These are phyloP conservation scores for Tolypocladium capitatum DNA, from an alignment of 2,329 filamentous ascomycete species.

Conservation along the genomic window DNA sequence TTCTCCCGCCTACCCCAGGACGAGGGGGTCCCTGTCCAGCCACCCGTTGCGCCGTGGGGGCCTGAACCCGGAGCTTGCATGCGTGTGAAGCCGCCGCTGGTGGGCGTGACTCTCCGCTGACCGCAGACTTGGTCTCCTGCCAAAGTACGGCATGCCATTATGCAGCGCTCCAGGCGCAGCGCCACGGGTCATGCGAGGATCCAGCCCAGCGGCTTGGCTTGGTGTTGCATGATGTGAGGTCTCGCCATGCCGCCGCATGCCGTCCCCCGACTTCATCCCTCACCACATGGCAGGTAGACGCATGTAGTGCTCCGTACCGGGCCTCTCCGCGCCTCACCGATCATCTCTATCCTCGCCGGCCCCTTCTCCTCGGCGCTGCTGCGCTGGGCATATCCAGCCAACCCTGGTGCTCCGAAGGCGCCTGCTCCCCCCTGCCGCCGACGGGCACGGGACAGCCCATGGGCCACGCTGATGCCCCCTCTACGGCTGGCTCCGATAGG, in stretches of 20 bases:
- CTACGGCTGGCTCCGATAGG: background rate
- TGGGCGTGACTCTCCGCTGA: background rate
- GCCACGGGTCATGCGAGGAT: background rate
- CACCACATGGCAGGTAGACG: background rate
- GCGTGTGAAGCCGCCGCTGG: background rate
- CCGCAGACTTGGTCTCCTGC: background rate
- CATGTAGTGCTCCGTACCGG: background rate
- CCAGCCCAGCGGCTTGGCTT: slow-evolving; percentile 3
- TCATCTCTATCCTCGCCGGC: background rate
- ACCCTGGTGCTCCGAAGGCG: background rate
- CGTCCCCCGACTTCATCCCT: background rate
- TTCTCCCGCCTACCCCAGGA: background rate
- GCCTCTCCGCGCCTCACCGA: background rate
- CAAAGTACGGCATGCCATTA: background rate
- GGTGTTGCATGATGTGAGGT: too few species aligned
- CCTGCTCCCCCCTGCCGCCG: background rate
- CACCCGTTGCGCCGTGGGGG: background rate
- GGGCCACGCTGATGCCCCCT: background rate
- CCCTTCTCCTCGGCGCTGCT: background rate
- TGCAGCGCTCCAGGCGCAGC: background rate
- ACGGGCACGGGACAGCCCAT: background rate
- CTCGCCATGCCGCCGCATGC: background rate
- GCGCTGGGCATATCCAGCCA: background rate
- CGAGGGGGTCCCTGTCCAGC: background rate
- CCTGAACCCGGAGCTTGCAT: too few species aligned